phyloP scores from a whole-genome alignment of 2,329 filamentous ascomycete genomes.

The Neonectria punicea region DNA sequence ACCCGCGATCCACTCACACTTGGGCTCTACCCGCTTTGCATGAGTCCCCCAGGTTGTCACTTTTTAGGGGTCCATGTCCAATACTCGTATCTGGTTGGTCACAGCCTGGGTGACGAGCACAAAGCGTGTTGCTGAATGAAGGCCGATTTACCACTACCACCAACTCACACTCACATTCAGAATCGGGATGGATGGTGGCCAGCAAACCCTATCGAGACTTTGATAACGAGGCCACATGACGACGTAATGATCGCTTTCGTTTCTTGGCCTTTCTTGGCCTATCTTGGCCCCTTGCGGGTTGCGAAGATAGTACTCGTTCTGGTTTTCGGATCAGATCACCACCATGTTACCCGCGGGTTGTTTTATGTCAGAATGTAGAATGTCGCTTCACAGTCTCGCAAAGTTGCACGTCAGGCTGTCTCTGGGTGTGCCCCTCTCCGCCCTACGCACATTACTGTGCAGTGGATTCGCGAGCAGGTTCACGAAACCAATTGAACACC shows the following conservation, averaged over 20 bases:
- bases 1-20: slow-evolving; percentile 39
- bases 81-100: slow-evolving; percentile 24
- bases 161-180: slow-evolving; percentile 3
- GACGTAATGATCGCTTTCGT: neutral
- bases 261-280: neutral
- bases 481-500: neutral
- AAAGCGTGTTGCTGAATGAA: slow-evolving; percentile 25
- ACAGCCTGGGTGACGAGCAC: slow-evolving; percentile 13
- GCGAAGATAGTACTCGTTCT: neutral
- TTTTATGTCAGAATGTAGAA: neutral
- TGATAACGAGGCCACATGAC: neutral
- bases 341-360: neutral
- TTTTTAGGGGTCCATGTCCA: slow-evolving; percentile 36
- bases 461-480: neutral
- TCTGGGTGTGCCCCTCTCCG: neutral
- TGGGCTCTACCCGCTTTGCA: slow-evolving; percentile 34
- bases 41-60: slow-evolving; percentile 27
- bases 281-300: neutral
- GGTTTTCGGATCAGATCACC: neutral
- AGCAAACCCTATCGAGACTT: slow-evolving; percentile 6
- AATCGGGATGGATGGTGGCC: neutral
- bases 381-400: neutral
- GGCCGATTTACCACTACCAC: neutral
- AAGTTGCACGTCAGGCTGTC: neutral
- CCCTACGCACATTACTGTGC: neutral